Conservation (phyloP, 106 monocot genomes). For the Dendrobium huoshanense region DNA sequence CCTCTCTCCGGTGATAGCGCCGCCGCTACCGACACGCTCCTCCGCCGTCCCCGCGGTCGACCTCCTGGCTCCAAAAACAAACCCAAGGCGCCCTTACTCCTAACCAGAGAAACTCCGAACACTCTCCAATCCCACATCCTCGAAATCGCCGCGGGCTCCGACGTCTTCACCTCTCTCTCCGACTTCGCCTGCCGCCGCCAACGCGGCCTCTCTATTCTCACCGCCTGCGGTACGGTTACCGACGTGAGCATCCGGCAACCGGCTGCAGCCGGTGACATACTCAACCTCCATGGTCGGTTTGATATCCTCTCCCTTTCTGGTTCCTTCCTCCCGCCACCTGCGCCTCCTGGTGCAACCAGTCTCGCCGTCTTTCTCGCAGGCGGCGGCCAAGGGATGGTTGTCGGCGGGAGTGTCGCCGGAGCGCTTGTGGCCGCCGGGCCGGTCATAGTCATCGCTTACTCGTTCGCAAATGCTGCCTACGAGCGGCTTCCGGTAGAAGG, state of each 20-base stretch:
- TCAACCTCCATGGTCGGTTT: background rate
- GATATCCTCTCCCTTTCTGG: background rate
- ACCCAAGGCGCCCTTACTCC: background rate
- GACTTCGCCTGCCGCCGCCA: background rate
- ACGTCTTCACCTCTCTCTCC: background rate
- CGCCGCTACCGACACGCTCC: background rate
- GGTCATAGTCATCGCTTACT: slow-evolving; percentile 40
- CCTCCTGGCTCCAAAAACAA: slow-evolving; percentile 1
- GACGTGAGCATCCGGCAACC: slow-evolving; percentile 2
- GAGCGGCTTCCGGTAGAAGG: slow-evolving; percentile 51
- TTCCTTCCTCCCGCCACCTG: slow-evolving; percentile 2
- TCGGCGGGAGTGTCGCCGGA: slow-evolving; percentile 64
- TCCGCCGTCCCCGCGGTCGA: background rate
- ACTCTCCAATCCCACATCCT: slow-evolving; percentile 5
- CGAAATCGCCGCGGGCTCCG: background rate
- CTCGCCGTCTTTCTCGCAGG: background rate
- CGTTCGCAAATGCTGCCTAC: slow-evolving; percentile 59
- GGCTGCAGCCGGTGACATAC: background rate
- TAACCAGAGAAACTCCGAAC: background rate
- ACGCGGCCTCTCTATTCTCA: background rate
- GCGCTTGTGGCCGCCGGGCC: slow-evolving; percentile 42
- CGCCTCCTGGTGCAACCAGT: background rate
- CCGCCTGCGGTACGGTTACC: background rate
- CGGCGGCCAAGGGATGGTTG: background rate
- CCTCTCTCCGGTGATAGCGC: background rate